Evolutionary conservation across 1,284 basidiomycete genomes (phyloP), one percentile per base, ranked within the genome.

Genomic region (Ganoderma lucidum): DNA sequence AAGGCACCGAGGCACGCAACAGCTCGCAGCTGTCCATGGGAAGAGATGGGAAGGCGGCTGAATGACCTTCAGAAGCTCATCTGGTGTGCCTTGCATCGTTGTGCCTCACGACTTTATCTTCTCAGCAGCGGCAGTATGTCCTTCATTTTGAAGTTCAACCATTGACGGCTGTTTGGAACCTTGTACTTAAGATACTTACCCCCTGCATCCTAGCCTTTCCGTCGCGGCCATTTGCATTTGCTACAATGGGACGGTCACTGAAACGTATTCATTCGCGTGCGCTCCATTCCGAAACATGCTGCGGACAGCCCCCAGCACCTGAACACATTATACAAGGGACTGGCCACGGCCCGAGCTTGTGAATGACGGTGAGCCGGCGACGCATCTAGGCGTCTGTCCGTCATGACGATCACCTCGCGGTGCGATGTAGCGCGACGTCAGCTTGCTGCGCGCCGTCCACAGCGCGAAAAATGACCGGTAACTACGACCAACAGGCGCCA

Each of bases 1-100:
- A 62, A 39, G 53, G 64, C 68, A 69, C 64, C 67, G 59, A 65
- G 63, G 63, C 44, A 35, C 60, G 35, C 59, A 10, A 23, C 23
- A 23, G 23, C 28, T 30, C 32, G 53, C 28, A 35, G 53, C 32
- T 32, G 53, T 12, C 32, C 30, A 35, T 56, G 53, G 65, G 39
- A 48, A 42, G 10, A 14, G 48, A 35, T 56, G 53, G 65, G 39
- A 48, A 42, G 10, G n/a, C 59, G 58, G 41, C 23, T 30, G 59
- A 41, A 61, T 61, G 59, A 42, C 28, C n/a, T 44, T 15, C n/a
- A 17, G 39, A 61, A 61, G 39, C 37, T 42, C 59, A 30, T 23
- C 39, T 15, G 23, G 14, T 23, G 41, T 61, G 59, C 59, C 59
- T 61, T 42, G 59, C 37, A 61, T 61, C 59, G 59, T 19, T 15